Conservation (phyloP, 1,284 basidiomycete species). For the Cryptococcus sp. region DNA sequence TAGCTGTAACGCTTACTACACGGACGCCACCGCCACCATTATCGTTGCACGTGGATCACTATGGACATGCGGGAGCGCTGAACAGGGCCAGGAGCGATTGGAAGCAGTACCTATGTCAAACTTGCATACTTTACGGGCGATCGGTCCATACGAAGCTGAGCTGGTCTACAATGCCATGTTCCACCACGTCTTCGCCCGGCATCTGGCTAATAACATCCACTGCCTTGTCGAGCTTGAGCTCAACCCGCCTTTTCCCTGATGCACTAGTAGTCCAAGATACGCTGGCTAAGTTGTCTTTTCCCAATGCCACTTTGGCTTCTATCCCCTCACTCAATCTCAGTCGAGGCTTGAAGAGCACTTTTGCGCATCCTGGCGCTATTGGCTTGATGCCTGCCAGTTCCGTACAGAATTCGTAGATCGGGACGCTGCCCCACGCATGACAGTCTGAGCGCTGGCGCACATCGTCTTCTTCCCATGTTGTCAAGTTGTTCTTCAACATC, state of each 20-base stretch:
- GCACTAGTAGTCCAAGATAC: slow-evolving; percentile 17
- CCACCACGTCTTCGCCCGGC: slow-evolving; percentile 6
- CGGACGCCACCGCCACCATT: too few species aligned
- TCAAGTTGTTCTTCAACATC: slow-evolving; percentile 28
- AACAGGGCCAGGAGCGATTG: too few species aligned
- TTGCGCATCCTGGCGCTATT: slow-evolving; percentile 19
- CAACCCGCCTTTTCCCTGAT: not conserved
- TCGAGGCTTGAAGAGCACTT: slow-evolving; percentile 22
- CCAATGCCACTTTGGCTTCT: slow-evolving; percentile 22
- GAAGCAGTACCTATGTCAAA: too few species aligned
- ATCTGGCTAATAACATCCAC: slow-evolving; percentile 12
- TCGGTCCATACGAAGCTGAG: slow-evolving; percentile 3
- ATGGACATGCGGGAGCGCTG: too few species aligned
- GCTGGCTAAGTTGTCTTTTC: slow-evolving; percentile 20
- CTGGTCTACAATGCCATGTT: slow-evolving; percentile 11
- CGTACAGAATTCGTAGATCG: slow-evolving; percentile 31
- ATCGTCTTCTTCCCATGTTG: slow-evolving; percentile 40
- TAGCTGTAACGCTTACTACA: too few species aligned
- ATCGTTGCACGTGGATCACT: too few species aligned
- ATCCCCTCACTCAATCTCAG: slow-evolving; percentile 11
- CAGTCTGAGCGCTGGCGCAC: slow-evolving; percentile 36
- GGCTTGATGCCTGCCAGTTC: slow-evolving; percentile 33
- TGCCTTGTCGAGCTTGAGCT: slow-evolving; percentile 12
- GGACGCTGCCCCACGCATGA: slow-evolving; percentile 35
- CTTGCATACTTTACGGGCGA: too few species aligned